Percentiles rank a stretch among this genome's conserved stretches.
These are phyloP conservation scores for Basidiobolus meristosporus DNA, from an alignment of 371 early-diverging fungal species.

Conservation along the genomic window DNA sequence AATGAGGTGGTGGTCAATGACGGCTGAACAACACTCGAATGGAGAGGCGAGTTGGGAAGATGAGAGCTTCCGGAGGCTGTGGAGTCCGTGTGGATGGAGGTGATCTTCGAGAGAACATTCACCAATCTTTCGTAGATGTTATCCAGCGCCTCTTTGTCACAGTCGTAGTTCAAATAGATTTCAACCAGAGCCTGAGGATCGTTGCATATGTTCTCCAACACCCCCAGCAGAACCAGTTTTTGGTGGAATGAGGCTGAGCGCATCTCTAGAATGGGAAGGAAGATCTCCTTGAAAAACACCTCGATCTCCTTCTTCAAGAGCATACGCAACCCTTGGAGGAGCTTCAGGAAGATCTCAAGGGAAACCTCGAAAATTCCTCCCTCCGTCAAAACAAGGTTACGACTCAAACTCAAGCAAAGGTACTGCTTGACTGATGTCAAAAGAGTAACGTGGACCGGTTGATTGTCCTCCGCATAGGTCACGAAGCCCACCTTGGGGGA, in stretches of 20 bases:
- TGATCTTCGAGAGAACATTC: conserved; percentile 29
- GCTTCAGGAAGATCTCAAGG: conserved; percentile 60
- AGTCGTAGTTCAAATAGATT: conserved; percentile 92
- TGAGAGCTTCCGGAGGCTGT: no score
- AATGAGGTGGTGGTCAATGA: no score
- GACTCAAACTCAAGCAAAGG: conserved; percentile 30
- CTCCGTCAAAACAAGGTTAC: conserved; percentile 37
- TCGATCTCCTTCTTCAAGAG: conserved; percentile 61
- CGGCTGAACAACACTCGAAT: no score
- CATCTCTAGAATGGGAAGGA: conserved; percentile 48
- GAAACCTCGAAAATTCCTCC: conserved; percentile 67
- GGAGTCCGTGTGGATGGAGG: no score
- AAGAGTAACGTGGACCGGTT: conserved; percentile 13
- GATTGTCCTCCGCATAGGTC: conserved; percentile 6
- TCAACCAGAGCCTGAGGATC: conserved; percentile 81
- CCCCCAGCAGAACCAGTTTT: conserved; percentile 20
- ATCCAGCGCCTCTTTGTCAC: conserved; percentile 35
- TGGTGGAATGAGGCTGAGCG: conserved; percentile 22
- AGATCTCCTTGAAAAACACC: conserved; percentile 50
- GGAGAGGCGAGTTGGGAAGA: no score
- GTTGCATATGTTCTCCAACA: conserved; percentile 23
- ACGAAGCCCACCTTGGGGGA: conserved; percentile 16
- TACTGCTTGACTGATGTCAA: conserved; percentile 44
- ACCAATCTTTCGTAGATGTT: conserved; percentile 28
- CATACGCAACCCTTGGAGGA: conserved; percentile 40